Evolutionary conservation across 192 early-diverging fungal species (phyloP).

Genomic region (Phycomyces blakesleeanus): DNA sequence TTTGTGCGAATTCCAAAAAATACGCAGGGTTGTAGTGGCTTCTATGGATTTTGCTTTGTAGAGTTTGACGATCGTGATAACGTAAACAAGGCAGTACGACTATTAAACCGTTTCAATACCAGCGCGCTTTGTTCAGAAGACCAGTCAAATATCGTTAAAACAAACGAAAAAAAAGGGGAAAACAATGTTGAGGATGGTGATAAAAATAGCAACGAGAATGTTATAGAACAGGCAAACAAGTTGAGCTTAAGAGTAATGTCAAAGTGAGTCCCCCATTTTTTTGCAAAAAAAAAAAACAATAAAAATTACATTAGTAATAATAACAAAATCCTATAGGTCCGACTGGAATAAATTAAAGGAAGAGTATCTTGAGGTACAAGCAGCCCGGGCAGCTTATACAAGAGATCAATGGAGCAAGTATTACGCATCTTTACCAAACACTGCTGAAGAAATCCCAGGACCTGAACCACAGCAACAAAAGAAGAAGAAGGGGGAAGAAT

Average conservation of each 20-base stretch:
- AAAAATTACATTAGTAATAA: too few species aligned
- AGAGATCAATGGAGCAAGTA: slow-evolving; percentile 4
- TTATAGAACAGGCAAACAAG: background rate
- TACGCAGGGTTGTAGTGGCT: background rate
- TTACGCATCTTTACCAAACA: background rate
- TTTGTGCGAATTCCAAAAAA: slow-evolving; percentile 20
- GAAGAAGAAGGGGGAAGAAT: background rate
- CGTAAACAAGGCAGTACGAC: slow-evolving; percentile 17
- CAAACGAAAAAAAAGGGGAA: too few species aligned
- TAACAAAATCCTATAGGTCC: background rate
- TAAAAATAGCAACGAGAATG: background rate
- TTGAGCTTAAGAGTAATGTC: slow-evolving; percentile 19
- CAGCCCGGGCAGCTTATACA: background rate
- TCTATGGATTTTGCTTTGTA: slow-evolving; percentile 26
- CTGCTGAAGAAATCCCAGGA: too few species aligned
- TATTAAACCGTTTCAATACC: background rate
- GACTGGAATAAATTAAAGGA: slow-evolving; percentile 9
- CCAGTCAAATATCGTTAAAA: background rate
- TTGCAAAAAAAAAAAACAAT: too few species aligned
- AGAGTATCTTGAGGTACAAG: slow-evolving; percentile 11
- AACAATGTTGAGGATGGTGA: too few species aligned
- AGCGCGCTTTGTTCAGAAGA: background rate
- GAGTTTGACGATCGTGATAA: slow-evolving; percentile 18
- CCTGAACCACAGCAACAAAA: background rate
- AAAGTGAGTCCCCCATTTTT: too few species aligned